phyloP scores from a whole-genome alignment of 208 protist species.

The Acanthamoeba triangularis region DNA sequence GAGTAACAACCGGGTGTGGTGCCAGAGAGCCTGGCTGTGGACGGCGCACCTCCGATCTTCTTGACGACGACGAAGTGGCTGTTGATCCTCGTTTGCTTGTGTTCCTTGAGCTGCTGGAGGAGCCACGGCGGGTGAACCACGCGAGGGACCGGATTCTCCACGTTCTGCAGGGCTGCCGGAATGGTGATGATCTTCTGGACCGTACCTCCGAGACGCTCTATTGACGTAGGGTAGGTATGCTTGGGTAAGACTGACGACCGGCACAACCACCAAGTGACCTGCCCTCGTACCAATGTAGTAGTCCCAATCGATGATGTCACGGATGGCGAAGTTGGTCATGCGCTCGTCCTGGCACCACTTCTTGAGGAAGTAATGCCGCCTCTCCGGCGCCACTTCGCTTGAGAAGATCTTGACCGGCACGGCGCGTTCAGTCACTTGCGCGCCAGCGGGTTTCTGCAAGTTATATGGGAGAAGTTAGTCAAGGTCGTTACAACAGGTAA shows the following conservation, averaged over 20 bases:
- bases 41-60: slow-evolving; percentile 27
- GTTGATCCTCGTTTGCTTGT: slow-evolving; percentile 79
- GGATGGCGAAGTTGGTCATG: slow-evolving; percentile 93
- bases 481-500: not conserved
- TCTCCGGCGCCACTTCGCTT: slow-evolving; percentile 93
- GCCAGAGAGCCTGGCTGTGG: not conserved
- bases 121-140: slow-evolving; percentile 99
- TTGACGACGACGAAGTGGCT: slow-evolving; percentile 78
- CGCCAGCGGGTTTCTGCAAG: slow-evolving; percentile 93
- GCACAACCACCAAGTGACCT: not conserved
- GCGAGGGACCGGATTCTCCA: slow-evolving; percentile 98
- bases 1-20: not conserved
- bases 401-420: slow-evolving; percentile 99
- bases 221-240: too few species aligned
- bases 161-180: slow-evolving; percentile 98
- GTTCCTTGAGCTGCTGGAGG: slow-evolving; percentile 92
- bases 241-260: not conserved
- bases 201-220: slow-evolving; percentile 95
- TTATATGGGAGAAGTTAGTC: not conserved
- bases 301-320: slow-evolving; percentile 99
- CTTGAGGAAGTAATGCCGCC: slow-evolving; percentile 94
- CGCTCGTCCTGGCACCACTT: slow-evolving; percentile 95
- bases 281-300: slow-evolving; percentile 96
- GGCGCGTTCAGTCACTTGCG: slow-evolving; percentile 98
- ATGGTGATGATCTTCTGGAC: slow-evolving; percentile 99